Evolutionary conservation across 345 rosid species (phyloP).

Genomic region (Eucalyptus sideroxylon): DNA sequence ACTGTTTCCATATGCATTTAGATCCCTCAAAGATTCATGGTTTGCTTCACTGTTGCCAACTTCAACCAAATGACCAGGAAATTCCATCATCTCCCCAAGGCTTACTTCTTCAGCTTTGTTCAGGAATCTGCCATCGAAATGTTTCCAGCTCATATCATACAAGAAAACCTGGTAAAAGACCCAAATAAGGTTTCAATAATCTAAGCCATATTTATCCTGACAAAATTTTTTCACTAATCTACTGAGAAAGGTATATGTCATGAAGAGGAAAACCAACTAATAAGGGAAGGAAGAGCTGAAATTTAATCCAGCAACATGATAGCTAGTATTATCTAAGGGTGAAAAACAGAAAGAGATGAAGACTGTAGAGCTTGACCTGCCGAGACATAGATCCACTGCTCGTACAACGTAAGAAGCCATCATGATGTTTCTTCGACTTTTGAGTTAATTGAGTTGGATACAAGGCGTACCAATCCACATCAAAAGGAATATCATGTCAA

Average conservation of each 20-base stretch:
- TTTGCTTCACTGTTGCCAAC: too few species aligned
- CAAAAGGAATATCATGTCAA: neutral
- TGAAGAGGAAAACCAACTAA: neutral
- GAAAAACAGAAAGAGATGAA: neutral
- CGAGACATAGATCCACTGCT: constrained; percentile 20
- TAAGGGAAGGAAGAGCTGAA: neutral
- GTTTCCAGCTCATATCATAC: constrained; percentile 29
- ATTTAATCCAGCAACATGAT: neutral
- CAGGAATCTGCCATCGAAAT: constrained; percentile 28
- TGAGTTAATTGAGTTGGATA: constrained; percentile 42
- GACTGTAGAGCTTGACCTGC: constrained; percentile 19
- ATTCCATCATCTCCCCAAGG: too few species aligned
- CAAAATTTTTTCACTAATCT: neutral
- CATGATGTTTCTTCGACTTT: constrained; percentile 48
- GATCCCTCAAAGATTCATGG: too few species aligned
- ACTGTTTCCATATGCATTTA: too few species aligned
- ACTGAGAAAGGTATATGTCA: neutral
- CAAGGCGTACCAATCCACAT: constrained; percentile 32
- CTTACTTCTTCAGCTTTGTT: neutral
- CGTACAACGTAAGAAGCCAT: constrained; percentile 28
- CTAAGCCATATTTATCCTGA: neutral
- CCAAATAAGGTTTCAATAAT: neutral
- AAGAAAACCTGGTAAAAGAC: constrained; percentile 20
- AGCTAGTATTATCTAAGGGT: neutral
- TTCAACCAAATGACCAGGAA: too few species aligned